Percentiles rank a stretch among this genome's conserved stretches.
These are phyloP conservation scores for Fusarium protoensiforme DNA, from an alignment of 2,329 filamentous ascomycete species.

Conservation along the genomic window DNA sequence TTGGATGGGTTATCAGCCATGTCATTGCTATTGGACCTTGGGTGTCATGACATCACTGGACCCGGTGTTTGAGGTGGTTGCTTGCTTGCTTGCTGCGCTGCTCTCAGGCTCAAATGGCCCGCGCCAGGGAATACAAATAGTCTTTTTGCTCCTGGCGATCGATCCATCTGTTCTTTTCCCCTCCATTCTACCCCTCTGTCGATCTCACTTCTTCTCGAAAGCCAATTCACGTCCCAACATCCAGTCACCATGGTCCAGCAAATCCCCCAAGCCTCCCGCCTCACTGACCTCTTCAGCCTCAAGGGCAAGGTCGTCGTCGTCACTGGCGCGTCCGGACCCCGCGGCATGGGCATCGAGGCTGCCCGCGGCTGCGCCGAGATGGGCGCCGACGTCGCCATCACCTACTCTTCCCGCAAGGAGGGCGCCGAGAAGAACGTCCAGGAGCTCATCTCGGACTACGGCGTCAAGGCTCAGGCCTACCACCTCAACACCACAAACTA, in stretches of 20 bases:
- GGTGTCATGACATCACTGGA: constrained; percentile 42
- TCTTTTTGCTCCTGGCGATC: not conserved
- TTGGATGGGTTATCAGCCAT: not conserved
- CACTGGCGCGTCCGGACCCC: constrained; percentile 75
- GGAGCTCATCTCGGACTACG: constrained; percentile 73
- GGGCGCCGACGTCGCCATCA: constrained; percentile 77
- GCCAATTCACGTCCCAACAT: not conserved
- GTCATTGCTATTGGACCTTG: not conserved
- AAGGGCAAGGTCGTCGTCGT: constrained; percentile 79
- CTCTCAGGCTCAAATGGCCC: constrained; percentile 5
- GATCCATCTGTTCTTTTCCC: not conserved
- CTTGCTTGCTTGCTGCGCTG: constrained; percentile 15
- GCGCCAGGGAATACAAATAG: constrained; percentile 31
- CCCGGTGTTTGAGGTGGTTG: not conserved
- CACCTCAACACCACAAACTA: constrained; percentile 68
- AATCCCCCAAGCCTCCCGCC: constrained; percentile 66
- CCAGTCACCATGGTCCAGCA: constrained; percentile 61
- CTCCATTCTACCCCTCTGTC: constrained; percentile 6
- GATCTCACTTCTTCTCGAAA: not conserved
- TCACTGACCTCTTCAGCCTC: constrained; percentile 76
- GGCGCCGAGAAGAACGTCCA: constrained; percentile 74
- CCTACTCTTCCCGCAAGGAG: constrained; percentile 76
- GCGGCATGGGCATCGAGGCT: constrained; percentile 76
- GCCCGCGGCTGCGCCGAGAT: constrained; percentile 77
- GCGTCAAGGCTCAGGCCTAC: constrained; percentile 73